Base-by-base conservation (phyloP, 495 filamentous ascomycete species). In the Penicillium steckii region DNA sequence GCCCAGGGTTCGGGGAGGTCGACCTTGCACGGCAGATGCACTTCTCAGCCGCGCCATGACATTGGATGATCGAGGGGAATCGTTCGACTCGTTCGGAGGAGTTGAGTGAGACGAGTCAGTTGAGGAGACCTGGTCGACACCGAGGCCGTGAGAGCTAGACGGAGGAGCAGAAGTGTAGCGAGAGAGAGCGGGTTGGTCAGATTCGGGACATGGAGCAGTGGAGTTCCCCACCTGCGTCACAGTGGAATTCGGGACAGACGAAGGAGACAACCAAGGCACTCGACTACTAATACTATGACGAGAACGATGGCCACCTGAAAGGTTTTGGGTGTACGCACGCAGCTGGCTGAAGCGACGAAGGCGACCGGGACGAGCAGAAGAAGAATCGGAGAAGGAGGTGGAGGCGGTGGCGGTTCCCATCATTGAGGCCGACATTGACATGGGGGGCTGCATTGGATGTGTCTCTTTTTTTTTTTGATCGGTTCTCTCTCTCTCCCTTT, bases 291-390 rank as follows among this genome's bases (percentile, higher is more conserved):
- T 45, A 48, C 68, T 71, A 47, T 64, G 65, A 38, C 68, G 70
- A 46, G 66, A 62, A 44, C 55, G 66, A 48, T 59, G 59, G 44
- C 52, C 65, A 63, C 57, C 67, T 59, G 67, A 66, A 42, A 70
- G 81, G 58, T 75, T 83, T 57, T 85, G 82, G 3, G 85, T 86
- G 70, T 89, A 87, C 68, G 75, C 85, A 52, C 87, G 81, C 46
- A 95, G 76, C 70, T 89, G 87, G 55, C 80, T 87, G 48, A 95
- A 73, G 26, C 87, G 85, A 23, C 88, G 79, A 55, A 91, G 76
- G 29, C 88, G 76, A 50, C 82, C 80, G 19, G 80, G 72, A 55
- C 86, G 78, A 64, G 59, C 54, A 30, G 38, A 41, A 29, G 35
- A 38, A 41, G 55, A 46, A 35, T 73, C 69, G 48, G 72, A 50